These are phyloP conservation scores for Fusarium sp. DNA, from an alignment of 2,329 filamentous ascomycete genomes.

Conservation along the genomic window DNA sequence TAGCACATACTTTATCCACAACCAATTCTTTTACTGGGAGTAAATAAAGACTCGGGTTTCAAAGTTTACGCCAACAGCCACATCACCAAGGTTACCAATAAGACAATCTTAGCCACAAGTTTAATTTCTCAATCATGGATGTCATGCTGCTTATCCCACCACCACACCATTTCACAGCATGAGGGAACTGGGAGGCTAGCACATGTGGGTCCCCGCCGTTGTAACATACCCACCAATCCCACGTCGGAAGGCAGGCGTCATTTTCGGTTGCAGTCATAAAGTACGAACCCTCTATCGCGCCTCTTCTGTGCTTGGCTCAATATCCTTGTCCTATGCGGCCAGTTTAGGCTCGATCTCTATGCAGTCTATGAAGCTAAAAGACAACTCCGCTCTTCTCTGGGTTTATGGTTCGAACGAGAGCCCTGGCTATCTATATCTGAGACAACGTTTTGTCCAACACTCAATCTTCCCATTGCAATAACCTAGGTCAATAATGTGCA, in stretches of 20 bases:
- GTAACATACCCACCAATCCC: conserved; percentile 34
- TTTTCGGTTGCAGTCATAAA: conserved; percentile 25
- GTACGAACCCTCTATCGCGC: conserved; percentile 31
- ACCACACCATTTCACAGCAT: conserved; percentile 20
- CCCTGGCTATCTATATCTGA: no score
- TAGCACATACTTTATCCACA: neutral
- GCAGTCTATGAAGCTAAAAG: neutral
- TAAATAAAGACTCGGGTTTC: neutral
- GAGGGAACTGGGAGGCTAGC: conserved; percentile 17
- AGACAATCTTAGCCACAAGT: conserved; percentile 25
- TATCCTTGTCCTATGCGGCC: conserved; percentile 16
- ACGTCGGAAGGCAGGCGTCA: conserved; percentile 17
- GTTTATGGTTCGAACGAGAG: conserved; percentile 2
- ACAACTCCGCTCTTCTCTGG: neutral
- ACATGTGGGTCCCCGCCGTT: conserved; percentile 30
- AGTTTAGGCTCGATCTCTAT: conserved; percentile 9
- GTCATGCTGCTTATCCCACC: conserved; percentile 23
- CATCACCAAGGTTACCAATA: conserved; percentile 3
- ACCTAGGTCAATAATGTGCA: neutral
- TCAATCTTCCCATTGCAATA: neutral
- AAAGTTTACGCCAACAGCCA: conserved; percentile 12
- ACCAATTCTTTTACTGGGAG: neutral
- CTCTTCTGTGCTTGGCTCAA: conserved; percentile 20
- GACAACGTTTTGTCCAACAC: conserved; percentile 10
- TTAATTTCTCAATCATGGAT: conserved; percentile 30